Conservation (phyloP, 441 rosid genomes). For the Gossypium gossypioides region DNA sequence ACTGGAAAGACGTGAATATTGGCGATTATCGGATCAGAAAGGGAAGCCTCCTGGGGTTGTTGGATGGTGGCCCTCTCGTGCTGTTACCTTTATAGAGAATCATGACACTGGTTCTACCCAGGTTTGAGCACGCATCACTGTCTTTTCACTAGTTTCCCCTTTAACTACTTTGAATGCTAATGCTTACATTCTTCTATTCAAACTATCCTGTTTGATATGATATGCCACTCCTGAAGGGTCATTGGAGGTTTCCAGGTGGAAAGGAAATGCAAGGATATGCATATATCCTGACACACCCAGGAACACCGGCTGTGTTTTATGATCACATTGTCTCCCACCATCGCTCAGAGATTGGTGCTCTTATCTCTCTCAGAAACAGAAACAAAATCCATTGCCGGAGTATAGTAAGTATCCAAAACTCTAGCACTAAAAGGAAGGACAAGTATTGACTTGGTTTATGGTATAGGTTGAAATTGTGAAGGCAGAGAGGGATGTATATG, state of each 20-base stretch:
- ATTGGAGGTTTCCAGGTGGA: constrained; percentile 90
- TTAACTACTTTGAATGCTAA: too few relatives aligned
- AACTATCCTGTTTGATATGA: too few relatives aligned
- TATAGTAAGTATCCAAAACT: constrained; percentile 36
- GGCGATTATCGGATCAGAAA: constrained; percentile 81
- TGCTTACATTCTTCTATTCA: too few relatives aligned
- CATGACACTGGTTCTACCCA: constrained; percentile 98
- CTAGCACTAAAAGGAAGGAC: not conserved
- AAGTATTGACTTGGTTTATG: constrained; percentile 8
- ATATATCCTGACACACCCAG: constrained; percentile 86
- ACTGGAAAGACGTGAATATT: constrained; percentile 72
- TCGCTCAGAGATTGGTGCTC: constrained; percentile 62
- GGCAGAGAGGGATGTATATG: constrained; percentile 74
- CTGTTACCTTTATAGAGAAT: constrained; percentile 90
- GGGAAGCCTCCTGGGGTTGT: constrained; percentile 93
- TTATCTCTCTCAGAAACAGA: constrained; percentile 61
- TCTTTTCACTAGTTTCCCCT: not conserved
- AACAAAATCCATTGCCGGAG: constrained; percentile 78
- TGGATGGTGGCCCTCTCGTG: constrained; percentile 99
- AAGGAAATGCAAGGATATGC: constrained; percentile 98
- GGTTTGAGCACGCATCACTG: constrained; percentile 30
- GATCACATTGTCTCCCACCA: constrained; percentile 71
- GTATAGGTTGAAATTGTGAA: constrained; percentile 52
- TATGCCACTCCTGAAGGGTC: constrained; percentile 42
- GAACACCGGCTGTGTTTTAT: constrained; percentile 84